Conservation (phyloP, 306 rosid genomes). For the Phaseolus lunatus region DNA sequence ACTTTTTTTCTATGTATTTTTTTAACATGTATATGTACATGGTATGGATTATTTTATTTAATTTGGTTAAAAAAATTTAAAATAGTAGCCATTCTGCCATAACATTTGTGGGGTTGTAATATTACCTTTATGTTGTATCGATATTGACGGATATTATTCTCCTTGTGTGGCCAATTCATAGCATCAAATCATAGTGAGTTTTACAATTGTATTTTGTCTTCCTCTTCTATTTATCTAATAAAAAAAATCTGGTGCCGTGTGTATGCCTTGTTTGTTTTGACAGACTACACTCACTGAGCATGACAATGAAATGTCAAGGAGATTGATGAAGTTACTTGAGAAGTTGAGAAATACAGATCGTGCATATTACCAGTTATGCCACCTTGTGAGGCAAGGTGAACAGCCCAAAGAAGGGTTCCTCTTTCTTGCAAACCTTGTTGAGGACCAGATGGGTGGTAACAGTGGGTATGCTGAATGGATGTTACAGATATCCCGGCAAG, state of each 20-base stretch:
- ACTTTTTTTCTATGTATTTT: not conserved
- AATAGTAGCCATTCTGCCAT: not conserved
- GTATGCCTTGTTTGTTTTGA: constrained; percentile 42
- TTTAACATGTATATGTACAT: not conserved
- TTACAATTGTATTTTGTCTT: constrained; percentile 21
- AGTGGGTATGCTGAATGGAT: constrained; percentile 91
- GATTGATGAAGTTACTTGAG: constrained; percentile 66
- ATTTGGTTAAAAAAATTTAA: not conserved
- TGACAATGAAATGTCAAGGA: constrained; percentile 86
- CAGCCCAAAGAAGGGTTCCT: constrained; percentile 96
- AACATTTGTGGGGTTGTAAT: not conserved
- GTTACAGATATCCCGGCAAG: constrained; percentile 87
- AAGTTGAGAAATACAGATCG: constrained; percentile 72
- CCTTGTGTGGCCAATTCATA: constrained; percentile 29
- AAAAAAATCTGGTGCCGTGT: constrained; percentile 25
- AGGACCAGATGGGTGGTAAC: constrained; percentile 87
- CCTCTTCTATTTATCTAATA: constrained; percentile 18
- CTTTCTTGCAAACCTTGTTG: constrained; percentile 82
- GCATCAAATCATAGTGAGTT: constrained; percentile 17
- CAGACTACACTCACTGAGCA: constrained; percentile 71
- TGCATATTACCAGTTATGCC: constrained; percentile 69
- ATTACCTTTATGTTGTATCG: not conserved
- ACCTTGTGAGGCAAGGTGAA: constrained; percentile 98
- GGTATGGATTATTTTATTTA: not conserved
- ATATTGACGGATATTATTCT: constrained; percentile 19